Base-by-base conservation (phyloP, 2,329 filamentous ascomycete genomes). In the Fragosphaeria purpurea region DNA sequence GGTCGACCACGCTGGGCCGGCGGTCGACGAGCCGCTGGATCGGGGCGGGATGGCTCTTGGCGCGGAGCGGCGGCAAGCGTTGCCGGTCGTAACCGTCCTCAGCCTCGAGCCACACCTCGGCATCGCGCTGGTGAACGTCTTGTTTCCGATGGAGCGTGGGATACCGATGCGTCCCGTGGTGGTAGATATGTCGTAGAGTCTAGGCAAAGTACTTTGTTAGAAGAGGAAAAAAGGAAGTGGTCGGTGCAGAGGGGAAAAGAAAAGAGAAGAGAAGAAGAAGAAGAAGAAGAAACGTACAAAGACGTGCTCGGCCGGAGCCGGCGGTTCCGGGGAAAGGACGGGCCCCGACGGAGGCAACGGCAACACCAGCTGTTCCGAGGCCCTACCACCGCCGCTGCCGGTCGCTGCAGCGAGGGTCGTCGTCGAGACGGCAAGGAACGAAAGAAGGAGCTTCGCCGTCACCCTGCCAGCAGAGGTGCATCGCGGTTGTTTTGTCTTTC, bases 11-110 rank as follows among this genome's bases (percentile, higher is more conserved):
- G 7, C 79, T 80, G 12, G 83, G 82, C 32, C 85, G 79, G 50
- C 93, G 78, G 64, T 97, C 88, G 11, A 79, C 79, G 41, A 98
- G 73, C 45, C 93, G 80, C 64, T 96, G 80, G 57, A 98, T 95
- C 56, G 74, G 79, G 51, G 82, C 68, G 8, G 80, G 66, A 47
- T 72, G 75, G 46, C 87, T 90, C 60, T 75, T 82, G 38, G 79
- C 81, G 40, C 71, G 70, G 37, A 90, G 69, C 5, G 70, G 68
- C 6, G 72, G 66, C 39, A 81, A 64, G 4, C 71, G 68, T 55
- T 78, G 66, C 62, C 76, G 66, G 51, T 69, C 66, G 65, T 72
- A 69, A 22, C 73, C 75, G 50, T 80, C 81, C 49, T 83, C 80
- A 47, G 75, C 74, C 9, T 77, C 72, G 50, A 86, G 70, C 69